Evolutionary conservation across 2,329 filamentous ascomycete species (phyloP).

Genomic region (Chaetomiaceae sp.): DNA sequence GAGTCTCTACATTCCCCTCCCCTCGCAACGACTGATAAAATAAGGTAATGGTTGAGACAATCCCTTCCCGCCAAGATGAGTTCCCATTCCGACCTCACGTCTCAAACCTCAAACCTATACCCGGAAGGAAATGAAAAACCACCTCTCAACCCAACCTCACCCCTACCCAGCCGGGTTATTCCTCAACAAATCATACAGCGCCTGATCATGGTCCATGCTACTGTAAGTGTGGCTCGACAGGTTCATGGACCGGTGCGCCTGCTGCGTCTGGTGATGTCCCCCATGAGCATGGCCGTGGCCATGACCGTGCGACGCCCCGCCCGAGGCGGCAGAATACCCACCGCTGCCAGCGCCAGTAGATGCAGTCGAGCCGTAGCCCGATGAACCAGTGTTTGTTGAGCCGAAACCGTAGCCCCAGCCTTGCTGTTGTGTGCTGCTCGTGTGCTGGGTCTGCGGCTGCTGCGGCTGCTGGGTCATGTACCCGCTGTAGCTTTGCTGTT

Average conservation of each 20-base stretch:
- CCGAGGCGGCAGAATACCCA: conserved; percentile 15
- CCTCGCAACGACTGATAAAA: no score
- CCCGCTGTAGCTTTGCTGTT: conserved; percentile 24
- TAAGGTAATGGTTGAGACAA: no score
- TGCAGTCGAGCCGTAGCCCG: conserved; percentile 23
- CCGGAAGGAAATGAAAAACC: no score
- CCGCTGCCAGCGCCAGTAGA: conserved; percentile 10
- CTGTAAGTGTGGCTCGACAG: conserved; percentile 27
- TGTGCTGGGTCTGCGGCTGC: conserved; percentile 23
- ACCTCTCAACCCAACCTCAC: not conserved
- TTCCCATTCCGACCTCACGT: no score
- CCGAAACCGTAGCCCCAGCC: conserved; percentile 34
- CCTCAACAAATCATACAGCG: conserved; percentile 28
- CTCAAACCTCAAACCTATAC: no score
- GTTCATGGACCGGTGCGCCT: conserved; percentile 28
- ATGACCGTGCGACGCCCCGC: conserved; percentile 1
- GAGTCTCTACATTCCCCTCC: no score
- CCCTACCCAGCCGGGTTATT: conserved; percentile 14
- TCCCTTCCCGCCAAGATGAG: no score
- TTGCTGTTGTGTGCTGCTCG: conserved; percentile 31
- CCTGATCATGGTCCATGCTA: conserved; percentile 26
- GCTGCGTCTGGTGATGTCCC: conserved; percentile 6
- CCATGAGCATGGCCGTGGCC: conserved; percentile 8
- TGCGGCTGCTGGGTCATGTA: conserved; percentile 26
- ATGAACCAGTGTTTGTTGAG: conserved; percentile 16